Conservation (phyloP, 2,329 filamentous ascomycete species). For the Xylariaceae sp. region DNA sequence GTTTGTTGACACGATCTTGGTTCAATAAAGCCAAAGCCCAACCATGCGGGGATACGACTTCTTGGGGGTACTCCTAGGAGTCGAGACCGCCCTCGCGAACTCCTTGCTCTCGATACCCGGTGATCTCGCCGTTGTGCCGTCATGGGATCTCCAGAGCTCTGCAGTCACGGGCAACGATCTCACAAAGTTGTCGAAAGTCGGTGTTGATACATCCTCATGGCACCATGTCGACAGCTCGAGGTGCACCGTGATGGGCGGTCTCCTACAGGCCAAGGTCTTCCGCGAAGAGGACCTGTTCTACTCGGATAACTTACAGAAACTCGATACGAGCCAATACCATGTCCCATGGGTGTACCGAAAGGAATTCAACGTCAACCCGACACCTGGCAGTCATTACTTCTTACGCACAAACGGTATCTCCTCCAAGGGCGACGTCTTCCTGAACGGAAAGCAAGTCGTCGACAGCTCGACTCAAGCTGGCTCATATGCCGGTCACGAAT, state of each 20-base stretch:
- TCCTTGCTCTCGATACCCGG: slow-evolving; percentile 22
- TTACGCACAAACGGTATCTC: slow-evolving; percentile 56
- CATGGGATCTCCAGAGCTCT: slow-evolving; percentile 47
- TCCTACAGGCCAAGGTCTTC: slow-evolving; percentile 49
- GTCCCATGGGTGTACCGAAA: slow-evolving; percentile 56
- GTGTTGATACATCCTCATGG: slow-evolving; percentile 47
- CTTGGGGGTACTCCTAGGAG: slow-evolving; percentile 19
- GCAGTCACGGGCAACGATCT: slow-evolving; percentile 35
- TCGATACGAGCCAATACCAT: slow-evolving; percentile 44
- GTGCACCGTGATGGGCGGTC: slow-evolving; percentile 52
- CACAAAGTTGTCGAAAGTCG: slow-evolving; percentile 37
- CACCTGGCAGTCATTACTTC: slow-evolving; percentile 41
- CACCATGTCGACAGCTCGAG: slow-evolving; percentile 41
- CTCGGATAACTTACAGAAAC: slow-evolving; percentile 41
- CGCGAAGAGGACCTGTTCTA: slow-evolving; percentile 51
- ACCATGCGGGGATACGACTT: slow-evolving; percentile 21
- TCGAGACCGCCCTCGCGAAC: slow-evolving; percentile 8
- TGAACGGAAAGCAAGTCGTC: slow-evolving; percentile 52
- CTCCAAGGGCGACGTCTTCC: slow-evolving; percentile 54
- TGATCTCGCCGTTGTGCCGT: slow-evolving; percentile 32
- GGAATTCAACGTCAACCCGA: slow-evolving; percentile 41
- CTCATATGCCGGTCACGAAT: slow-evolving; percentile 50
- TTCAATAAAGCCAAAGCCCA: background rate
- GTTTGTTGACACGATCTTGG: background rate
- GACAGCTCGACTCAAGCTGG: slow-evolving; percentile 47